Evolutionary conservation across 2,329 filamentous ascomycete species (phyloP).

Genomic region (Aspergillus sp.): DNA sequence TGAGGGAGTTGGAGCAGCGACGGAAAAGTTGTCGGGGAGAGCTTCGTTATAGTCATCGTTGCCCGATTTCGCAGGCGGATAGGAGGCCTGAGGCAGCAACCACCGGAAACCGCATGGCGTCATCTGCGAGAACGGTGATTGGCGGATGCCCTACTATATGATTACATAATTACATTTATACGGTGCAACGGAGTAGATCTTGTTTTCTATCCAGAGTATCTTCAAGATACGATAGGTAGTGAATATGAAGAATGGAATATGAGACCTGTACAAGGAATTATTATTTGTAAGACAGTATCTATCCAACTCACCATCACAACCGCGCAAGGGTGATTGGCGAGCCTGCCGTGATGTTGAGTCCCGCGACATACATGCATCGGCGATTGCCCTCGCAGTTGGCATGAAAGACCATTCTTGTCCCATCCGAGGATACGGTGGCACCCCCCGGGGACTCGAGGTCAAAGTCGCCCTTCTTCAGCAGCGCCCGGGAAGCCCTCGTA

Average conservation of each 20-base stretch:
- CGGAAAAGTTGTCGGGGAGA: no score
- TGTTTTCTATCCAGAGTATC: no score
- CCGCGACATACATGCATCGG: slow-evolving; percentile 29
- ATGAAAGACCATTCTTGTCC: slow-evolving; percentile 31
- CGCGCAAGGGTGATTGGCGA: slow-evolving; percentile 2
- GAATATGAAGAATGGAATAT: no score
- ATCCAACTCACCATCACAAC: background rate
- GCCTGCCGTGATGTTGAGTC: slow-evolving; percentile 20
- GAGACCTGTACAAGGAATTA: no score
- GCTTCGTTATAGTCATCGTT: no score
- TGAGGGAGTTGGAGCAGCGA: background rate
- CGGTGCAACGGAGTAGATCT: no score
- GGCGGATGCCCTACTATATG: background rate
- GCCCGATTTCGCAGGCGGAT: background rate
- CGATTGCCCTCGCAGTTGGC: slow-evolving; percentile 21
- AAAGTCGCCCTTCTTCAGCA: slow-evolving; percentile 34
- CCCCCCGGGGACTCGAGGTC: slow-evolving; percentile 26
- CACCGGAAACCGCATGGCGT: background rate
- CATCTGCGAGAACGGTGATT: background rate
- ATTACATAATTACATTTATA: no score
- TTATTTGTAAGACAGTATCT: no score
- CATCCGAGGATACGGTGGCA: slow-evolving; percentile 25
- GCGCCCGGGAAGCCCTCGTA: slow-evolving; percentile 26
- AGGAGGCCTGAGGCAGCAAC: background rate
- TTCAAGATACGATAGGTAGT: no score